These are phyloP conservation scores for Microdochium nivale DNA, from an alignment of 2,329 filamentous ascomycete species.

Conservation along the genomic window DNA sequence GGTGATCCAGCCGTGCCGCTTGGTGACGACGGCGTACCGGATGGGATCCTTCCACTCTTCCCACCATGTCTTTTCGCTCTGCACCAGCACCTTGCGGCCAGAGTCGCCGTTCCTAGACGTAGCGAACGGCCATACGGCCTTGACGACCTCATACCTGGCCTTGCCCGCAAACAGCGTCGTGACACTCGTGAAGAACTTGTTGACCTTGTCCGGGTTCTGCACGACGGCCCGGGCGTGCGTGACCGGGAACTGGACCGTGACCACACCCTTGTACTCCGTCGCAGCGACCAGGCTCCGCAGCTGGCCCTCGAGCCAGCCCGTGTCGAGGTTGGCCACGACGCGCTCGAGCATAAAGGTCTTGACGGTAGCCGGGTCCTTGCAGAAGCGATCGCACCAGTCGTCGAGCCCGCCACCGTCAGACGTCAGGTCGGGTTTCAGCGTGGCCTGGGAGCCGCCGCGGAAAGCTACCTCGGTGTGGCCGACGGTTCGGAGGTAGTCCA, in stretches of 20 bases:
- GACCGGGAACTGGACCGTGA: constrained; percentile 39
- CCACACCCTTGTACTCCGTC: constrained; percentile 39
- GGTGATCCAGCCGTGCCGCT: constrained; percentile 36
- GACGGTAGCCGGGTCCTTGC: constrained; percentile 33
- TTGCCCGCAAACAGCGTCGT: constrained; percentile 42
- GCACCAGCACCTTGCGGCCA: constrained; percentile 38
- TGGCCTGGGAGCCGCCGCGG: constrained; percentile 35
- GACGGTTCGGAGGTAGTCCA: constrained; percentile 47
- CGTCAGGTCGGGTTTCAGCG: constrained; percentile 32
- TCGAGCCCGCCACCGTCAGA: constrained; percentile 29
- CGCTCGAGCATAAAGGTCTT: constrained; percentile 44
- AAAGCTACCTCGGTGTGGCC: constrained; percentile 38
- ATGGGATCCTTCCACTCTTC: constrained; percentile 39
- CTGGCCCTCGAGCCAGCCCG: constrained; percentile 45
- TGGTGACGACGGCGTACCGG: constrained; percentile 24
- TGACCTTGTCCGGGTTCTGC: constrained; percentile 42
- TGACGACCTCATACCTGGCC: constrained; percentile 46
- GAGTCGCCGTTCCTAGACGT: constrained; percentile 34
- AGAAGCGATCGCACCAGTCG: constrained; percentile 38
- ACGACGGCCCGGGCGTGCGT: constrained; percentile 40
- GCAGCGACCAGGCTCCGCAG: constrained; percentile 40
- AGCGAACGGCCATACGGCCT: constrained; percentile 50
- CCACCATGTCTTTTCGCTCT: constrained; percentile 50
- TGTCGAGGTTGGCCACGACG: constrained; percentile 44
- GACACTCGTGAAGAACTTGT: constrained; percentile 44